Evolutionary conservation across 257 asterid genomes (phyloP).

Genomic region (Rubia yunnanensis): DNA sequence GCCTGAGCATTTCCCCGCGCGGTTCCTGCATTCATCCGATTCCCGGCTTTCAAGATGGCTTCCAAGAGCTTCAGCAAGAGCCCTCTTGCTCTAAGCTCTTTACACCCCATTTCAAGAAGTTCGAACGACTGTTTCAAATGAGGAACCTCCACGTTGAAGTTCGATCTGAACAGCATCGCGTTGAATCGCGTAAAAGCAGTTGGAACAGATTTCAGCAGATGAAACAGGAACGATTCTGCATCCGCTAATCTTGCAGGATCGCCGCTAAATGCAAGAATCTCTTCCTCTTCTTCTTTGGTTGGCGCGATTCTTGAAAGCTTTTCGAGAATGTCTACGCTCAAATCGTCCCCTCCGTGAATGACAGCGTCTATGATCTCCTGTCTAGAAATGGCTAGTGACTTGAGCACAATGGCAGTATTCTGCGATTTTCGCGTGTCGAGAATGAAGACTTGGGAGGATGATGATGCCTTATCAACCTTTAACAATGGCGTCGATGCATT

Average conservation of each 20-base stretch:
- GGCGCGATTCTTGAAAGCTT: constrained; percentile 65
- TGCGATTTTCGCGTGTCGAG: constrained; percentile 82
- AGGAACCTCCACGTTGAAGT: constrained; percentile 39
- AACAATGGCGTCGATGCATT: constrained; percentile 19
- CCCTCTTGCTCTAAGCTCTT: constrained; percentile 67
- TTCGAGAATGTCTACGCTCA: constrained; percentile 57
- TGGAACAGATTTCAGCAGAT: constrained; percentile 74
- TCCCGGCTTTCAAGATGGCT: constrained; percentile 85
- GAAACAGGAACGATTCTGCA: constrained; percentile 82
- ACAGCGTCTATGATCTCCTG: constrained; percentile 56
- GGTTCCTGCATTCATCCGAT: constrained; percentile 77
- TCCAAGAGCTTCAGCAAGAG: constrained; percentile 82
- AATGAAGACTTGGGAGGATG: constrained; percentile 59
- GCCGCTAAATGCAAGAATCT: constrained; percentile 55
- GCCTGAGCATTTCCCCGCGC: constrained; percentile 89
- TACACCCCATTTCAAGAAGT: constrained; percentile 56
- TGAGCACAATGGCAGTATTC: constrained; percentile 67
- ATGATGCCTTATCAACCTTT: constrained; percentile 34
- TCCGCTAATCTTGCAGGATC: constrained; percentile 72
- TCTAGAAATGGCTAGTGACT: constrained; percentile 52
- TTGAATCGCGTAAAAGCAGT: constrained; percentile 65
- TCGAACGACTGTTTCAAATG: constrained; percentile 39
- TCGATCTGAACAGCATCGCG: constrained; percentile 64
- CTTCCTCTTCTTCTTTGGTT: constrained; percentile 49
- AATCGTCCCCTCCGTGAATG: constrained; percentile 52